Evolutionary conservation across 2,329 filamentous ascomycete genomes (phyloP).

Genomic region (Exophiala xenobiotica): DNA sequence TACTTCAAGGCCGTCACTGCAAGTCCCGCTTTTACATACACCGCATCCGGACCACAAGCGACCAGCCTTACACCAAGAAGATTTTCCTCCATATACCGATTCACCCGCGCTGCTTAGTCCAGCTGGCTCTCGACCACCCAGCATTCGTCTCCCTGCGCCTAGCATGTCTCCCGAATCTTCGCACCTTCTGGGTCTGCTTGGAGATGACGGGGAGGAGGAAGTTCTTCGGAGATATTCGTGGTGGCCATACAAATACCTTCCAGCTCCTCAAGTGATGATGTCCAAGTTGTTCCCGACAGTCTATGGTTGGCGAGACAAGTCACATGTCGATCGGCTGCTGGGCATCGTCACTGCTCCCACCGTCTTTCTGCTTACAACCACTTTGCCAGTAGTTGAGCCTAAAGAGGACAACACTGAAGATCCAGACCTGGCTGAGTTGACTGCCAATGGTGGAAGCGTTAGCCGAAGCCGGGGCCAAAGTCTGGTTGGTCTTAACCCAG

Average conservation of each 20-base stretch:
- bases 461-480: constrained; percentile 28
- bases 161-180: constrained; percentile 50
- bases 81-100: constrained; percentile 70
- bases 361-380: constrained; percentile 85
- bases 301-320: constrained; percentile 76
- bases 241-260: constrained; percentile 78
- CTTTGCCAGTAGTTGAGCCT: constrained; percentile 83
- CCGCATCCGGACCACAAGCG: constrained; percentile 25
- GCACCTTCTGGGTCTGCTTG: constrained; percentile 33
- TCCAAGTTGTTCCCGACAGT: constrained; percentile 85
- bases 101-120: constrained; percentile 47
- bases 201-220: constrained; percentile 43
- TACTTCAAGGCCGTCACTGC: constrained; percentile 12
- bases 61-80: constrained; percentile 49
- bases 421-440: constrained; percentile 32
- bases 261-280: constrained; percentile 68
- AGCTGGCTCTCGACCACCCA: constrained; percentile 52
- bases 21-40: constrained; percentile 23
- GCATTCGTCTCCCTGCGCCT: constrained; percentile 57
- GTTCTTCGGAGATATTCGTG: constrained; percentile 57
- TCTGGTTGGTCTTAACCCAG: constrained; percentile 37
- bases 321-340: constrained; percentile 77
- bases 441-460: constrained; percentile 15
- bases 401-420: constrained; percentile 54
- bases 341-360: constrained; percentile 83